These are phyloP conservation scores for Saccharomycopsis sp. DNA, from an alignment of 805 yeast species.

Conservation along the genomic window DNA sequence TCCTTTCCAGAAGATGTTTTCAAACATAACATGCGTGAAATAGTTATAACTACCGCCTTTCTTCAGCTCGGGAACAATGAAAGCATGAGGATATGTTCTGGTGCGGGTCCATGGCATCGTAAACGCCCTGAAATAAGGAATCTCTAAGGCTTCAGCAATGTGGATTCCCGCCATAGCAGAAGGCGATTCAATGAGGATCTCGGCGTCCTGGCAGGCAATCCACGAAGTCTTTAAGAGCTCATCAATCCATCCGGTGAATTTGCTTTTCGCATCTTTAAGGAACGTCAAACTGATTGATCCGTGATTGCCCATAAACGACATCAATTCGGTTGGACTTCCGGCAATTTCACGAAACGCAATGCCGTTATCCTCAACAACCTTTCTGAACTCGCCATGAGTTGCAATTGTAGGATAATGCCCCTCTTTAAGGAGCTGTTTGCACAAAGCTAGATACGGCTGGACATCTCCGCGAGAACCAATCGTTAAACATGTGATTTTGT, in stretches of 20 bases:
- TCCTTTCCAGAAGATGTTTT: constrained; percentile 90
- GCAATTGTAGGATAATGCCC: constrained; percentile 85
- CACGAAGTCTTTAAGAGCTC: constrained; percentile 70
- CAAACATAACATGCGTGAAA: constrained; percentile 88
- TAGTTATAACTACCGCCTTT: constrained; percentile 91
- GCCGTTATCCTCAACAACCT: constrained; percentile 64
- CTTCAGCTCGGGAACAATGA: constrained; percentile 88
- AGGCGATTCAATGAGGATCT: constrained; percentile 89
- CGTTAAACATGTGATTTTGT: constrained; percentile 64
- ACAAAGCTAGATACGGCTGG: constrained; percentile 92
- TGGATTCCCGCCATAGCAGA: constrained; percentile 95
- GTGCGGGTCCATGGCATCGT: constrained; percentile 99
- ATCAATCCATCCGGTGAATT: constrained; percentile 77
- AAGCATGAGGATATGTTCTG: constrained; percentile 93
- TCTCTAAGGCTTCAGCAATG: constrained; percentile 83
- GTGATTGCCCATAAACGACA: constrained; percentile 88
- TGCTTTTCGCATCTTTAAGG: constrained; percentile 71
- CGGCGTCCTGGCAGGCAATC: constrained; percentile 78
- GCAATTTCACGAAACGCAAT: constrained; percentile 71
- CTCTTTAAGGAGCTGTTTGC: constrained; percentile 66
- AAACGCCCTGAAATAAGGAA: constrained; percentile 90
- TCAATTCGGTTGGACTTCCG: constrained; percentile 87
- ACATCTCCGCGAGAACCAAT: constrained; percentile 97
- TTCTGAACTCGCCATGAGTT: constrained; percentile 75
- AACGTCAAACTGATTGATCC: constrained; percentile 81